These are phyloP conservation scores for Pyrus pyrifolia DNA, from an alignment of 306 rosid species.

Conservation along the genomic window DNA sequence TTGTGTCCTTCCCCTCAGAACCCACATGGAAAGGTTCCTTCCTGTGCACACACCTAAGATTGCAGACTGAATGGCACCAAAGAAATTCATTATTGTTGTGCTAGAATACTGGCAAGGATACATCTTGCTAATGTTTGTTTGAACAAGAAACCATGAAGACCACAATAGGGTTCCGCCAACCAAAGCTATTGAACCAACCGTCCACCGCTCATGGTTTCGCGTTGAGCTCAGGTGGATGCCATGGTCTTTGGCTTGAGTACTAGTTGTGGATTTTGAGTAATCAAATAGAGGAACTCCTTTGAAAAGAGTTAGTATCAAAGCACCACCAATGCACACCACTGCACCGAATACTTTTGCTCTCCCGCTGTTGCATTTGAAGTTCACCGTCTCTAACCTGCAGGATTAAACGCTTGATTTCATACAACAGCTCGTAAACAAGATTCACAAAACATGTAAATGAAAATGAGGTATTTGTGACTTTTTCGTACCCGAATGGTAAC, in stretches of 20 bases:
- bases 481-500: constrained; percentile 68
- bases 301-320: constrained; percentile 51
- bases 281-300: constrained; percentile 52
- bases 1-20: constrained; percentile 56
- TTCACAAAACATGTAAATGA: neutral
- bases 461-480: neutral
- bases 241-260: constrained; percentile 15
- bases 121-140: constrained; percentile 59
- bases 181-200: constrained; percentile 61
- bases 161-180: constrained; percentile 57
- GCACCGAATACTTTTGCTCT: constrained; percentile 71
- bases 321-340: constrained; percentile 64
- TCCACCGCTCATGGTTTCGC: constrained; percentile 46
- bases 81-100: constrained; percentile 81
- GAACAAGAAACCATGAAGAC: constrained; percentile 84
- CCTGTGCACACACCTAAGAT: constrained; percentile 44
- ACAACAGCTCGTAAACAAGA: neutral
- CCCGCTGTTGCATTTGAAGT: constrained; percentile 64
- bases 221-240: constrained; percentile 7
- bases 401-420: neutral
- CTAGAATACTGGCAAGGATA: constrained; percentile 80
- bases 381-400: constrained; percentile 61
- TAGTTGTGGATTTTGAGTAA: constrained; percentile 14
- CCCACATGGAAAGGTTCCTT: constrained; percentile 52
- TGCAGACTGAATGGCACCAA: constrained; percentile 80